These are phyloP conservation scores for Chalciporus piperatus DNA, from an alignment of 768 basidiomycete genomes.

Conservation along the genomic window DNA sequence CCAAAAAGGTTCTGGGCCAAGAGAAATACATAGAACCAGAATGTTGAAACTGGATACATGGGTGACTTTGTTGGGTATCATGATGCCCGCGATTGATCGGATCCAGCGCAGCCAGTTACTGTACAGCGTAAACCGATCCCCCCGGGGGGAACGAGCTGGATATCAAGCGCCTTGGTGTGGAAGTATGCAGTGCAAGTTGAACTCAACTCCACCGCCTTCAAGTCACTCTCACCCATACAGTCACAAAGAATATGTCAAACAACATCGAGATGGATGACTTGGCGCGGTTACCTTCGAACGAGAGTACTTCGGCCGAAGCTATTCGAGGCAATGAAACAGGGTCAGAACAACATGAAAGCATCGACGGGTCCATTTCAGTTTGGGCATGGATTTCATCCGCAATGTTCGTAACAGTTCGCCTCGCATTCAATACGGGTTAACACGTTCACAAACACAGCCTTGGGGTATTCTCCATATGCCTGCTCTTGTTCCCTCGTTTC, in stretches of 20 bases:
- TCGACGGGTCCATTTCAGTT: conserved; percentile 28
- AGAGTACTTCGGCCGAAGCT: conserved; percentile 11
- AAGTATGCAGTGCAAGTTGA: neutral
- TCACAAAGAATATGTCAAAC: conserved; percentile 25
- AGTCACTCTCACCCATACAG: neutral
- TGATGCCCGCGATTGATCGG: no score
- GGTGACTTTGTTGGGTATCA: no score
- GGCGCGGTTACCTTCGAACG: conserved; percentile 9
- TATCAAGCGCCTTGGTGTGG: neutral
- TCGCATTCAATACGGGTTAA: neutral
- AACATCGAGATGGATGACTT: conserved; percentile 42
- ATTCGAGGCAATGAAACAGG: conserved; percentile 4
- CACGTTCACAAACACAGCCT: conserved; percentile 28
- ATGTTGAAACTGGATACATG: no score
- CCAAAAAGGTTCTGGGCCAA: no score
- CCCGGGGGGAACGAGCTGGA: neutral
- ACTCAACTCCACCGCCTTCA: neutral
- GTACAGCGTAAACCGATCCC: no score
- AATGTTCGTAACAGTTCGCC: conserved; percentile 23
- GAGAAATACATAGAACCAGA: no score
- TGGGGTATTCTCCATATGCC: conserved; percentile 32
- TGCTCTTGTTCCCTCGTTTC: conserved; percentile 58
- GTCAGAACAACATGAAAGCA: conserved; percentile 3
- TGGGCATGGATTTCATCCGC: conserved; percentile 41
- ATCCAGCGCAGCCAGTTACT: no score